These are phyloP conservation scores for Fraxinus anomala DNA, from an alignment of 257 asterid species.

Conservation along the genomic window DNA sequence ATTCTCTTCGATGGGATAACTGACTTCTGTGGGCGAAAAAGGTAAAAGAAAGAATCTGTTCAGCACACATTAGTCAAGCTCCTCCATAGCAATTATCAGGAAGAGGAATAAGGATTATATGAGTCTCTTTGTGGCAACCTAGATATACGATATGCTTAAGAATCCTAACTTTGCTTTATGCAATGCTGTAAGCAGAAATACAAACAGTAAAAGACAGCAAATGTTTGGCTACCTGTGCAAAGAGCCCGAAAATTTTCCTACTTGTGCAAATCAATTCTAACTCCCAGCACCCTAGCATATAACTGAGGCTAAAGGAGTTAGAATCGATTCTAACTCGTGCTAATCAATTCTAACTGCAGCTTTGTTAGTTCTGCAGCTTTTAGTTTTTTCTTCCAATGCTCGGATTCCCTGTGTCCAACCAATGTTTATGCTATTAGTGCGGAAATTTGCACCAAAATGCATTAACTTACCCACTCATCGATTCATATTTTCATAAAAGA, in stretches of 20 bases:
- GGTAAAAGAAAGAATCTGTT: background rate
- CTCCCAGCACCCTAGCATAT: background rate
- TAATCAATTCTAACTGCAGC: no score
- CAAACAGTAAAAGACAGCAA: constrained; percentile 38
- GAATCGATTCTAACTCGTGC: no score
- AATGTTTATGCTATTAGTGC: background rate
- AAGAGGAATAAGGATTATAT: no score
- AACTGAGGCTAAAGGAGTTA: background rate
- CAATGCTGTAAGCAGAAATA: constrained; percentile 15
- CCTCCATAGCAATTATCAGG: background rate
- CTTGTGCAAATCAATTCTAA: no score
- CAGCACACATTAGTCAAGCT: background rate
- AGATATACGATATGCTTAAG: constrained; percentile 13
- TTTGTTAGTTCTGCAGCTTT: no score
- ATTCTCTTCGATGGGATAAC: background rate
- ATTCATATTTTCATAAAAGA: no score
- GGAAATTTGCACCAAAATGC: background rate
- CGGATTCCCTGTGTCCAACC: background rate
- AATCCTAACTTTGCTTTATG: constrained; percentile 20
- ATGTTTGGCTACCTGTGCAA: constrained; percentile 89
- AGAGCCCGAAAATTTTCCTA: constrained; percentile 92
- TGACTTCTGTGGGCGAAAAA: background rate
- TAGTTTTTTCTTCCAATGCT: background rate
- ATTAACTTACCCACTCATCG: no score
- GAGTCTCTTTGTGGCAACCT: background rate